Base-by-base conservation (phyloP, 352 stramenopile species). In the Plasmopara muralis region DNA sequence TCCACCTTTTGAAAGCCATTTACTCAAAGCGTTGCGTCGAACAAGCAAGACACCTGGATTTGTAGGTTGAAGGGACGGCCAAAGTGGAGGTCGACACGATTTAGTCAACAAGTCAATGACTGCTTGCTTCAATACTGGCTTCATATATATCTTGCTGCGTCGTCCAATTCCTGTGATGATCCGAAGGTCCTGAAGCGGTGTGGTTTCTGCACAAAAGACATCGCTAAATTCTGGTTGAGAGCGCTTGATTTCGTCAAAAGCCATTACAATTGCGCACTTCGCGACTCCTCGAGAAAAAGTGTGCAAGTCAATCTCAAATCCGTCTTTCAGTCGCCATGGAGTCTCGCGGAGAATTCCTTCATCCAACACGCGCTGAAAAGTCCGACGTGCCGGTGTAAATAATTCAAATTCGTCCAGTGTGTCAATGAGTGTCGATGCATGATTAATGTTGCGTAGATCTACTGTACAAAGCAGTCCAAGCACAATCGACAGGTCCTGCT, bases 151-250 rank as follows among this genome's bases (percentile, higher is more conserved):
- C 13, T 78, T 70, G 35, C 79, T 87, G 54, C 73, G 72, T 35
- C 68, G 78, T 12, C 79, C 79, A 15, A 87, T 61, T n/a, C 79
- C 79, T 25, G 74, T 85, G 52, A 89, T 85, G 43, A 89, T 82
- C 13, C 76, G 78, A 43, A 89, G 52, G 39, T 87, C 72, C 52
- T 77, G 44, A 16, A 68, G 34, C 6, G 59, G 53, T 25, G 53
- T 53, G 8, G 62, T 62, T 9, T 50, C 43, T 12, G 46, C 50
- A 35, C 64, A 6, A 35, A 65, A 73, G 1, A 57, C 53, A n/a
- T 68, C 62, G 9, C 52, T 60, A 2, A 60, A 43, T 13, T 74
- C 64, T 28, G 65, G 53, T 28, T 74, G 59, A 3, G 46, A 47
- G 4, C 41, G 62, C 35, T 50, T 59, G 43, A 83, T 70, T 45